Evolutionary conservation across 1,139 yeast species (phyloP), one percentile per base, ranked within the genome.

Genomic region (Diutina sp.): DNA sequence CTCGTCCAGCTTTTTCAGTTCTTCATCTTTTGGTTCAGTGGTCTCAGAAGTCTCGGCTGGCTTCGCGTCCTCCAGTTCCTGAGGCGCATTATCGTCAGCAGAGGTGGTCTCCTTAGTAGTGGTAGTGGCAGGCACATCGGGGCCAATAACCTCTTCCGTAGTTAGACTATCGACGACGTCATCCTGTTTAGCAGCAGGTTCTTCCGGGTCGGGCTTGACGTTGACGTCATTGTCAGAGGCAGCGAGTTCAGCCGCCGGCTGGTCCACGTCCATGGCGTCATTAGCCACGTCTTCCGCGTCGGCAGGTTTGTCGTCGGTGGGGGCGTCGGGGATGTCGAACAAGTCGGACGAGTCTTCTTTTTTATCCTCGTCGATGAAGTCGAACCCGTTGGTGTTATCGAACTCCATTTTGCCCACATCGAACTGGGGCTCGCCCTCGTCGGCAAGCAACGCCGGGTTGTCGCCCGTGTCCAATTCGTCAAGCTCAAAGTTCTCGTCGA

Each of bases 401-500:
- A 50, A 50, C 11, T 32, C 53, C 53, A 50, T 50, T 32, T 50
- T 50, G 28, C 18, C 53, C 44, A 50, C 32, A 11, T 50, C 53
- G 6, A 50, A 50, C 29, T 7, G 11, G 7, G 28, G 30, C 12
- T 50, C 18, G 44, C 18, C 45, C 7, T 30, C 53, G 29, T 25
- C 35, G 28, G 25, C n/a, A 11, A 50, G 41, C 35, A 50, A 30
- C 53, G 18, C 25, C 8, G 32, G 41, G 28, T 30, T 32, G 21
- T 32, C 45, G 16, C 44, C 53, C 11, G 44, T 11, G 16, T 50
- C 53, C 53, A 50, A 50, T 11, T 32, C 53, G 41, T 18, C 44
- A 32, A 50, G 53, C 44, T 50, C 41, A 18, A 50, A 50, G 9
- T 50, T 50, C n/a, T 50, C 53, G 21, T 50, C 53, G 18, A 50